These are phyloP conservation scores for Penicillium odoratum DNA, from an alignment of 495 filamentous ascomycete genomes.

Conservation along the genomic window DNA sequence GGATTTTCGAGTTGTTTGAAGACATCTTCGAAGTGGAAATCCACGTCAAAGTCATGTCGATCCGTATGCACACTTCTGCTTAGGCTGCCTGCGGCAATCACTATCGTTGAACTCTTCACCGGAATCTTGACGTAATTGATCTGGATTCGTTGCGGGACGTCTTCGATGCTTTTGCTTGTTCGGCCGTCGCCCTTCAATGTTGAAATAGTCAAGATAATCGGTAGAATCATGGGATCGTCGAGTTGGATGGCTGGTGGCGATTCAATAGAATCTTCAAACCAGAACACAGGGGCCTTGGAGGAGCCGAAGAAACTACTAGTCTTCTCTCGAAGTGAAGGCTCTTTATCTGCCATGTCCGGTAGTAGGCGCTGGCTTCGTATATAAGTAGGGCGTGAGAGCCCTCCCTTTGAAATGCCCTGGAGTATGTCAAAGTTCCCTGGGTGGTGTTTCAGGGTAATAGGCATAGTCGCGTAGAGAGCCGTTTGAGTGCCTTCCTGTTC, in stretches of 20 bases:
- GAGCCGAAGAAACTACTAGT: slow-evolving; percentile 18
- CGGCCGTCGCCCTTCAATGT: not conserved
- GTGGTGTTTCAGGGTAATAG: slow-evolving; percentile 11
- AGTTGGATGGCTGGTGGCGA: slow-evolving; percentile 15
- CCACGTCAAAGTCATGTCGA: not conserved
- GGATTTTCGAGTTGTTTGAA: slow-evolving; percentile 3
- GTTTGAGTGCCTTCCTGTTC: slow-evolving; percentile 4
- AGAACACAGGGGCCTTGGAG: slow-evolving; percentile 20
- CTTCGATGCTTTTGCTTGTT: slow-evolving; percentile 3
- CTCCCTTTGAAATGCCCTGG: not conserved
- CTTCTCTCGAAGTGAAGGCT: slow-evolving; percentile 20
- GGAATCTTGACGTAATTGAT: slow-evolving; percentile 3
- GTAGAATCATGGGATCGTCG: slow-evolving; percentile 12
- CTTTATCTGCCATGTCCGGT: slow-evolving; percentile 17
- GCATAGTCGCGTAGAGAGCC: slow-evolving; percentile 8
- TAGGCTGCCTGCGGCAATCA: not conserved
- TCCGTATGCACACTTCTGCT: not conserved
- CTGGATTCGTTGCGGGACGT: slow-evolving; percentile 6
- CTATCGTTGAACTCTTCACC: slow-evolving; percentile 1
- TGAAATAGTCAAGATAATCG: slow-evolving; percentile 11
- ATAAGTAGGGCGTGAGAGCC: not conserved
- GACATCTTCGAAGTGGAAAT: slow-evolving; percentile 3
- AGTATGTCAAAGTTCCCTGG: not conserved
- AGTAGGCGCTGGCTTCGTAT: slow-evolving; percentile 20
- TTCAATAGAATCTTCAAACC: slow-evolving; percentile 6